Base-by-base conservation (phyloP, 2,329 filamentous ascomycete species). In the Hyphodiscus sp. region DNA sequence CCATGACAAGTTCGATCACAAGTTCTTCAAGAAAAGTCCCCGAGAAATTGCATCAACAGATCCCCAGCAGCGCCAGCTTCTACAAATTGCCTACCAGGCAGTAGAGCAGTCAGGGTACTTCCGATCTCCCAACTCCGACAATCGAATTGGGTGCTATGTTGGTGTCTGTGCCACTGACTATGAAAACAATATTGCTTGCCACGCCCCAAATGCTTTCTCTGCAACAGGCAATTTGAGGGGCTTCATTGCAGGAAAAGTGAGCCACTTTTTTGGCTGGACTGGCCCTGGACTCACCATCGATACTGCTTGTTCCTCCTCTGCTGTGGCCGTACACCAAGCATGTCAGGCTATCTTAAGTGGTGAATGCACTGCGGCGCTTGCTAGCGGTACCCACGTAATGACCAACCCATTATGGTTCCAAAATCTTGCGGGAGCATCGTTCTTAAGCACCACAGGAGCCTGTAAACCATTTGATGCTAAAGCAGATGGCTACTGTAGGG, bases 361-460 rank as follows among this genome's bases (percentile, higher is more conserved):
- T 3, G 45, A 61, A 38, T 55, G 52, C 20, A 18, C 38, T 19
- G 30, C 18, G 11, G 53, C 53, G 13, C n/a, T 55, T n/a, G 33
- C 48, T 18, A 49, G 53, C 2, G 53, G 53, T 20, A 42, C 48
- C 8, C 48, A 41, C 3, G 29, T 55, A 1, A 52, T 52, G n/a
- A 48, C 51, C 13, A 50, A 47, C 23, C 42, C 42, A 11, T 13
- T 50, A 13, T 69, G 70, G 11, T 64, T 47, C 16, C 51, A 49
- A 20, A 49, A 56, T 52, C 77, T 78, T 0, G 75, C 73, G 54
- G 78, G 74, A 45, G 78, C 74, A 29, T 51, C 26, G n/a, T 61
- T 54, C 44, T 51, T 50, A 18, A 55, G 38, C 47, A 51, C 57
- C 1, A 51, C 45, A 2, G 59, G 59, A 13, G 43, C 45, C 3